These are phyloP conservation scores for Guillardia theta DNA, from an alignment of 78 protist genomes.

Conservation along the genomic window DNA sequence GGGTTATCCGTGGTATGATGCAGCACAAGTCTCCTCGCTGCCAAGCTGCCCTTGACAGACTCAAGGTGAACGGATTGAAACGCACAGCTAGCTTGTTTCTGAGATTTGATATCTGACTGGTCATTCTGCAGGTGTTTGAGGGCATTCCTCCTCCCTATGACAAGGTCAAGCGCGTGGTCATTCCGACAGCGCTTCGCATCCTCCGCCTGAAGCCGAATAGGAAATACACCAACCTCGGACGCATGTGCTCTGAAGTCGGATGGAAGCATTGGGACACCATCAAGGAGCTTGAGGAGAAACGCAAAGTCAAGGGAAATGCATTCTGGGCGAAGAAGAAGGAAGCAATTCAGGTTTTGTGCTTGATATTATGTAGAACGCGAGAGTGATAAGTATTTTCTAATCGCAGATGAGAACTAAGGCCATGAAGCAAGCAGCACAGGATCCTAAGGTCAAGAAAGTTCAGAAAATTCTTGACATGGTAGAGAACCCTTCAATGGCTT, in stretches of 20 bases:
- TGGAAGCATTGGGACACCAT: slow-evolving; percentile 95
- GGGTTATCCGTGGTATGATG: slow-evolving; percentile 97
- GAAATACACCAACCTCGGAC: slow-evolving; percentile 86
- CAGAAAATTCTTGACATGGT: not conserved
- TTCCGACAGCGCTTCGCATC: slow-evolving; percentile 94
- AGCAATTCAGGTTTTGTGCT: slow-evolving; percentile 51
- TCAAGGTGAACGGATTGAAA: slow-evolving; percentile 49
- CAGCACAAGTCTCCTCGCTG: slow-evolving; percentile 98
- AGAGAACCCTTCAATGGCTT: slow-evolving; percentile 7
- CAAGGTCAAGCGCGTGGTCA: slow-evolving; percentile 85
- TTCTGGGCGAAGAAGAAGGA: slow-evolving; percentile 78
- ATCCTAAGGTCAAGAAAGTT: slow-evolving; percentile 39
- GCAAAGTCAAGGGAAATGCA: slow-evolving; percentile 75
- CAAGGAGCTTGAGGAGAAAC: slow-evolving; percentile 82
- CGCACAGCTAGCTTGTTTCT: too few species aligned
- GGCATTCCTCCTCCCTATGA: slow-evolving; percentile 96
- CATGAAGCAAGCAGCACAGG: not conserved
- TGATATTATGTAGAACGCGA: too few species aligned
- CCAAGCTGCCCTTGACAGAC: slow-evolving; percentile 86
- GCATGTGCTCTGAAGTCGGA: slow-evolving; percentile 87
- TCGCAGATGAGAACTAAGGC: not conserved
- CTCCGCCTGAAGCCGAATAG: slow-evolving; percentile 85
- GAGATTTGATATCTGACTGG: too few species aligned
- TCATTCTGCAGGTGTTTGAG: slow-evolving; percentile 83
- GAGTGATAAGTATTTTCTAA: too few species aligned